Percentiles rank a stretch among this genome's conserved stretches.
Conservation (phyloP, 2,329 filamentous ascomycete genomes). For the Beauveria sp. region DNA sequence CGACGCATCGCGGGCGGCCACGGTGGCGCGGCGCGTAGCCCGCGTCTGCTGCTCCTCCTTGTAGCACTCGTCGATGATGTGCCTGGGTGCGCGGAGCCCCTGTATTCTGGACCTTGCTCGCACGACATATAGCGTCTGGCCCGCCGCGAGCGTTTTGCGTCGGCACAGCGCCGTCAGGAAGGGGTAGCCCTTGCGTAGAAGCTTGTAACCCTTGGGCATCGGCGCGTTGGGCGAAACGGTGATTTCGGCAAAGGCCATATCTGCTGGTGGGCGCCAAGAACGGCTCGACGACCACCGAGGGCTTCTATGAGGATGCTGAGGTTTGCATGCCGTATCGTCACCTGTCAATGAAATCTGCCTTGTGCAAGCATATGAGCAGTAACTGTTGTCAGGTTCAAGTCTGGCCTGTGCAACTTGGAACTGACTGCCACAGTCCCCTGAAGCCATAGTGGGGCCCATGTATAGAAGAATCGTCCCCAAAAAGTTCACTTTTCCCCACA, state of each 20-base stretch:
- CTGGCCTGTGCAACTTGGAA: too few species aligned
- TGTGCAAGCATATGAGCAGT: not conserved
- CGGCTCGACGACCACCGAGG: not conserved
- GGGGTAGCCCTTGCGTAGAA: conserved; percentile 33
- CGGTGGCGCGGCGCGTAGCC: conserved; percentile 22
- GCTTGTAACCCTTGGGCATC: conserved; percentile 32
- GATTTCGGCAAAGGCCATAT: conserved; percentile 13
- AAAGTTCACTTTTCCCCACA: too few species aligned
- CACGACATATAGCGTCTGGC: conserved; percentile 30
- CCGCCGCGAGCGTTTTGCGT: conserved; percentile 25
- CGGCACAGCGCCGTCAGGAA: conserved; percentile 36
- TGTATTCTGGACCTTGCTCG: conserved; percentile 17
- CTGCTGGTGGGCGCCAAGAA: not conserved
- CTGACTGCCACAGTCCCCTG: too few species aligned
- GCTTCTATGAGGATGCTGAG: not conserved
- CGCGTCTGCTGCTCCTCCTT: conserved; percentile 24
- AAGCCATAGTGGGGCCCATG: too few species aligned
- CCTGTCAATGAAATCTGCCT: not conserved
- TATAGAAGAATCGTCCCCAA: too few species aligned
- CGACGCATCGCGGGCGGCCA: conserved; percentile 26
- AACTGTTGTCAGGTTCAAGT: not conserved
- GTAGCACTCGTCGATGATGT: conserved; percentile 22
- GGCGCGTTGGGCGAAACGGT: conserved; percentile 19
- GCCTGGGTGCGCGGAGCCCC: conserved; percentile 32
- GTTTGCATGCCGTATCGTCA: not conserved